Evolutionary conservation across 2,329 filamentous ascomycete genomes (phyloP).

Genomic region (Sarocladiaceae sp.): DNA sequence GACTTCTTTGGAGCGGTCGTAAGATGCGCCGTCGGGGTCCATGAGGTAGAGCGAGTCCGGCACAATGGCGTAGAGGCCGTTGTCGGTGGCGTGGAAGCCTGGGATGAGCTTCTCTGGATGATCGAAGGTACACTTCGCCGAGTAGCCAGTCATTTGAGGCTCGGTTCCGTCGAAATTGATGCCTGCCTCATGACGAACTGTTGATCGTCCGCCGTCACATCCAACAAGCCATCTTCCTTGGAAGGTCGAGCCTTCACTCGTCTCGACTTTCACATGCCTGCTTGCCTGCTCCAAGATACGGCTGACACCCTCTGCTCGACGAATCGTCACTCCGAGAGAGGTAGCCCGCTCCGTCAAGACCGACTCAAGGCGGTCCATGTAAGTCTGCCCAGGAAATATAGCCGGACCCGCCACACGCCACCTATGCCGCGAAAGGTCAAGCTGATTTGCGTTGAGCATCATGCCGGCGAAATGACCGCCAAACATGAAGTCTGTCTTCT

Average conservation of each 20-base stretch:
- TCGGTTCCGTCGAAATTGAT: slow-evolving; percentile 30
- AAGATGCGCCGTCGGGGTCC: slow-evolving; percentile 17
- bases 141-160: slow-evolving; percentile 29
- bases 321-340: slow-evolving; percentile 21
- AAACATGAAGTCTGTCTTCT: slow-evolving; percentile 20
- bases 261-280: slow-evolving; percentile 16
- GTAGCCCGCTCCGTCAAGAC: slow-evolving; percentile 17
- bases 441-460: slow-evolving; percentile 18
- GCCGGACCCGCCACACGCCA: slow-evolving; percentile 25
- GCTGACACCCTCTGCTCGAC: slow-evolving; percentile 19
- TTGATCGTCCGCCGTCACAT: slow-evolving; percentile 35
- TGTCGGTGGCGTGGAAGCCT: slow-evolving; percentile 19
- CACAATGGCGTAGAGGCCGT: slow-evolving; percentile 21
- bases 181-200: slow-evolving; percentile 28
- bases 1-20: slow-evolving; percentile 14
- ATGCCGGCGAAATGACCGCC: slow-evolving; percentile 28
- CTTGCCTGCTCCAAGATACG: slow-evolving; percentile 17
- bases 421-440: slow-evolving; percentile 22
- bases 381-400: slow-evolving; percentile 15
- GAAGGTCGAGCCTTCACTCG: slow-evolving; percentile 14
- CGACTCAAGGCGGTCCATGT: slow-evolving; percentile 18
- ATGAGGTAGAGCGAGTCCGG: slow-evolving; percentile 14
- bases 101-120: slow-evolving; percentile 18
- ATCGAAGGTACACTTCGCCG: slow-evolving; percentile 25
- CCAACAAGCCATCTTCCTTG: slow-evolving; percentile 31